Percentiles rank a stretch among this genome's conserved stretches.
phyloP scores from a whole-genome alignment of 352 stramenopile species.

The Phytophthora europaea region DNA sequence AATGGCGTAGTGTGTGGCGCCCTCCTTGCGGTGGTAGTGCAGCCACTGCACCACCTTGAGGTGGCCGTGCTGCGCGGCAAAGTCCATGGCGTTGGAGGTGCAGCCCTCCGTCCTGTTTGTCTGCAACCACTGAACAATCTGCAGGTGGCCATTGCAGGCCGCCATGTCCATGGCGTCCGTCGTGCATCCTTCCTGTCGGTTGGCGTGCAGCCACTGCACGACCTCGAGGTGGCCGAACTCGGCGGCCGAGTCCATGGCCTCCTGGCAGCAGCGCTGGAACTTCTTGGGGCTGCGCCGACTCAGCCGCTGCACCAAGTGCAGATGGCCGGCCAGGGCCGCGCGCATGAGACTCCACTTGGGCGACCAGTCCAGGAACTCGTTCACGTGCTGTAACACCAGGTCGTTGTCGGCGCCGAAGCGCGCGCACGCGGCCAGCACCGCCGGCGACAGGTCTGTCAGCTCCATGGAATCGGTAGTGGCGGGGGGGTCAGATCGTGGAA shows the following conservation, averaged over 20 bases:
- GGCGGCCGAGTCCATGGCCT: constrained; percentile 72
- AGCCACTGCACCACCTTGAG: constrained; percentile 74
- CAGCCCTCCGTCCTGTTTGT: constrained; percentile 61
- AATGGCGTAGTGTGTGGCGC: constrained; percentile 62
- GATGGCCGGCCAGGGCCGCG: constrained; percentile 59
- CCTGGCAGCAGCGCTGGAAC: constrained; percentile 62
- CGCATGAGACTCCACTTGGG: constrained; percentile 60
- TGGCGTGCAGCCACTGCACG: constrained; percentile 62
- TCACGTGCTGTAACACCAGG: constrained; percentile 59
- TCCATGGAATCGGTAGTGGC: background rate
- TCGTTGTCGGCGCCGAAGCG: constrained; percentile 53
- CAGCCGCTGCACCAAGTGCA: constrained; percentile 60
- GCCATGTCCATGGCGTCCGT: constrained; percentile 81
- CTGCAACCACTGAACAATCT: constrained; percentile 75
- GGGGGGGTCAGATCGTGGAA: constrained; percentile 22
- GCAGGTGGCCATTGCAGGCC: constrained; percentile 61
- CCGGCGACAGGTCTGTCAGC: constrained; percentile 49
- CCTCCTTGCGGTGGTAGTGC: constrained; percentile 58
- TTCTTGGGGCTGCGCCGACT: constrained; percentile 42
- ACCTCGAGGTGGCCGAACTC: constrained; percentile 72
- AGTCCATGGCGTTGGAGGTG: constrained; percentile 72
- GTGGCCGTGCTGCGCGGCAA: constrained; percentile 66
- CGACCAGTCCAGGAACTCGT: constrained; percentile 68
- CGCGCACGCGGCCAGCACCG: constrained; percentile 59
- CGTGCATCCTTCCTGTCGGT: constrained; percentile 63